Conservation (phyloP, 1,139 yeast genomes). For the Groenewaldozyma auringiensis region DNA sequence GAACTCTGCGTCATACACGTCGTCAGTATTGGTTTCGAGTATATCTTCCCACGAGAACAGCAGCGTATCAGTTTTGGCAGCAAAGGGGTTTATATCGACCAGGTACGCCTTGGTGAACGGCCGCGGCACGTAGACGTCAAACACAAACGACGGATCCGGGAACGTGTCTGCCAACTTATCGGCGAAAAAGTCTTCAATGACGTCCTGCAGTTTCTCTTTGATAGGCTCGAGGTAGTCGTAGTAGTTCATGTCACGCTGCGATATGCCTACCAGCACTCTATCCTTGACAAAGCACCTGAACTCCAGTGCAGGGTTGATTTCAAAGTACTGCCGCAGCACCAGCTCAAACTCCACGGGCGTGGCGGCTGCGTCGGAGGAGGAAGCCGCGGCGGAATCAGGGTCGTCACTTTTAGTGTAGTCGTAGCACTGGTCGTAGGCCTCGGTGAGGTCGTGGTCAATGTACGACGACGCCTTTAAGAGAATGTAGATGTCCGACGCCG, state of each 20-base stretch:
- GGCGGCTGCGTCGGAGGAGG: too few relatives aligned
- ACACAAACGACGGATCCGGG: conserved; percentile 50
- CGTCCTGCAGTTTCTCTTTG: conserved; percentile 39
- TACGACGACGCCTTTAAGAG: conserved; percentile 82
- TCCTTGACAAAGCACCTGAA: conserved; percentile 75
- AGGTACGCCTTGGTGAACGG: conserved; percentile 60
- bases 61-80: conserved; percentile 65
- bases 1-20: conserved; percentile 39
- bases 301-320: conserved; percentile 80
- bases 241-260: conserved; percentile 81
- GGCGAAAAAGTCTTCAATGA: conserved; percentile 51
- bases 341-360: conserved; percentile 44
- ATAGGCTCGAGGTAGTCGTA: conserved; percentile 58
- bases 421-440: conserved; percentile 48
- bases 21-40: conserved; percentile 42
- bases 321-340: conserved; percentile 73
- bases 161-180: conserved; percentile 43
- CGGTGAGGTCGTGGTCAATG: conserved; percentile 71
- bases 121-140: conserved; percentile 77
- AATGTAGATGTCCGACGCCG: conserved; percentile 67
- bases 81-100: conserved; percentile 81
- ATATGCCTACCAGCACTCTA: conserved; percentile 55
- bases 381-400: too few relatives aligned
- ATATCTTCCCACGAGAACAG: conserved; percentile 64
- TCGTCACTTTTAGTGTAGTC: conserved; percentile 9